A percentile compares a stretch with the other conserved stretches of the same genome.
Evolutionary conservation across 805 yeast genomes (phyloP).

Genomic region (Zygosaccharomyces bisporus): DNA sequence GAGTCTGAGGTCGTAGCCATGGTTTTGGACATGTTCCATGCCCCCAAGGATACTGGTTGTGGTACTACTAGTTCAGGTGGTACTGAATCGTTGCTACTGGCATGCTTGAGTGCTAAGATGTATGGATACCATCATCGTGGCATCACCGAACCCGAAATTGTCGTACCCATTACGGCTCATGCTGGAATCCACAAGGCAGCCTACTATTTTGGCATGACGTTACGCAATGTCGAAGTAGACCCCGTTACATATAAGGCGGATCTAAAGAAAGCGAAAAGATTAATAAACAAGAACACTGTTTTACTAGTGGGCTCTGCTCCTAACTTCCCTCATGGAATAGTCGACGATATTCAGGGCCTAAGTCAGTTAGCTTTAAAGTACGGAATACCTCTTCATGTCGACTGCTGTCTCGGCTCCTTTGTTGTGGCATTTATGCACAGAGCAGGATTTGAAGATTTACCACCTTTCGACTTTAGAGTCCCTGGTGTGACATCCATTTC

Average conservation of each 20-base stretch:
- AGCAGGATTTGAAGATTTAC: conserved; percentile 46
- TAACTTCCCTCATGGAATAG: conserved; percentile 93
- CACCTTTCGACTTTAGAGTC: conserved; percentile 74
- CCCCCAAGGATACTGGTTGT: conserved; percentile 55
- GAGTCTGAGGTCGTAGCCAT: conserved; percentile 91
- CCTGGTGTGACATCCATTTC: conserved; percentile 96
- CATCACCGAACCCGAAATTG: conserved; percentile 71
- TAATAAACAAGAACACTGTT: conserved; percentile 76
- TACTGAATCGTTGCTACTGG: conserved; percentile 82
- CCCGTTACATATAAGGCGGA: conserved; percentile 66
- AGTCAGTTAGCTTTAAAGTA: conserved; percentile 57
- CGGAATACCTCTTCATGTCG: conserved; percentile 88
- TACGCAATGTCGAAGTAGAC: conserved; percentile 76
- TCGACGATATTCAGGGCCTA: conserved; percentile 78
- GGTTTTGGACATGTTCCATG: conserved; percentile 78
- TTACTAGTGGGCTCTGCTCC: conserved; percentile 92
- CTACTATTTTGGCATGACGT: conserved; percentile 79
- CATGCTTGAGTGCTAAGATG: conserved; percentile 86
- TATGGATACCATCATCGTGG: conserved; percentile 57
- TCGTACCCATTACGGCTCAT: conserved; percentile 86
- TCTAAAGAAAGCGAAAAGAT: conserved; percentile 51
- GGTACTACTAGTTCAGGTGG: conserved; percentile 95
- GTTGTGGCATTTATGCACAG: conserved; percentile 73
- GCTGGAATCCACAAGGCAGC: conserved; percentile 96
- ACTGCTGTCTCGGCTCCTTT: conserved; percentile 93